Evolutionary conservation across 2,329 filamentous ascomycete genomes (phyloP), one percentile per base, ranked within the genome.

Genomic region (Aspergillus persii): DNA sequence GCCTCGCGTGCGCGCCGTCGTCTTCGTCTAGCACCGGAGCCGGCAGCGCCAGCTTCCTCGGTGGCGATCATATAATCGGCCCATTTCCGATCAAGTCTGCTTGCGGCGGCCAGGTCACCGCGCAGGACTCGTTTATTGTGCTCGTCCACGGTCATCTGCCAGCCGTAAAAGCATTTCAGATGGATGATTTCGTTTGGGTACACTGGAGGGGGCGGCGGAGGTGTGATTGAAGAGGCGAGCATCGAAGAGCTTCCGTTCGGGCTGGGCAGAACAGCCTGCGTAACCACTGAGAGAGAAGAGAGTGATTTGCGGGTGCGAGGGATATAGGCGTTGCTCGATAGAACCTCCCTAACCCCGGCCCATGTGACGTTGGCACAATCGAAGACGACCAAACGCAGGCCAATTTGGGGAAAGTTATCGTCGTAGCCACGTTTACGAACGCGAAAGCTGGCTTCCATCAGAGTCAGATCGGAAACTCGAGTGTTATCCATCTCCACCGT

Each of bases 281-380:
- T 70, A 26, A 76, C 72, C 8, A 74, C 75, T 26, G 73, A 69
- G 7, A 74, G 61, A 3, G 68, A 63, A 54, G 66, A 69, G 58
- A 53, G 48, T 26, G 67, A 64, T 55, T 74, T 74, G 36, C 69
- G 76, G 2, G 81, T 80, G 15, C 83, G 84, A 31, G 83, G 84
- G 49, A 91, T 81, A 68, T 92, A 89, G 9, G 91, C 86, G 70
- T 99, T 98, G 65, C 90, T 87, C 12, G 87, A 92, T 2, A 98
- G 81, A 1, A 98, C 86, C 74, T 96, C 92, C 52, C 90, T 88
- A 41, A 97, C 85, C 31, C 94, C 94, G 0, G 91, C 90, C 94
- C 94, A 98, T 1, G 92, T 96, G 3, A 98, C 87, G 68, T 94
- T 91, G 64, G 89, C 86, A 73, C 94, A 98, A 77, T 99, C 95